These are phyloP conservation scores for Colletotrichum kahawae DNA, from an alignment of 2,329 filamentous ascomycete species.

Conservation along the genomic window DNA sequence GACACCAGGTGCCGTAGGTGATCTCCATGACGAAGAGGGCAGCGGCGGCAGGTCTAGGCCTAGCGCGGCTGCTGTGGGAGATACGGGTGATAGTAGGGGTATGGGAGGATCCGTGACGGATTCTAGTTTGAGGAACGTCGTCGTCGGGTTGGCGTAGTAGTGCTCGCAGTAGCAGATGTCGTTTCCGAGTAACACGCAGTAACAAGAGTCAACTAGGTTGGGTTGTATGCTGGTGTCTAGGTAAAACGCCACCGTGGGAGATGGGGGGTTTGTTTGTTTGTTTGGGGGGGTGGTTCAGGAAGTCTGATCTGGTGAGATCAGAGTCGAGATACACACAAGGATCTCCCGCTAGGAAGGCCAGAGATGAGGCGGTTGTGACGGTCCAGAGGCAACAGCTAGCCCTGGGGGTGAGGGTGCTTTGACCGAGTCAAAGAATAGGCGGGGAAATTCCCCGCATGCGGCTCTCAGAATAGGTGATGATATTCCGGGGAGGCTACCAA, in stretches of 20 bases:
- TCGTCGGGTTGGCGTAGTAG: slow-evolving; percentile 7
- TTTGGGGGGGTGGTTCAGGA: not conserved
- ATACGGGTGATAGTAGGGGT: not conserved
- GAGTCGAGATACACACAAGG: no score
- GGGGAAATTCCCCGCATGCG: slow-evolving; percentile 27
- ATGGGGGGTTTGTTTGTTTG: not conserved
- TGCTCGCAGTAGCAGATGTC: slow-evolving; percentile 20
- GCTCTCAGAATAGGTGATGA: slow-evolving; percentile 18
- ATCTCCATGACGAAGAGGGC: slow-evolving; percentile 18
- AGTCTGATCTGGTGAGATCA: slow-evolving; percentile 6
- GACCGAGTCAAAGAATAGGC: slow-evolving; percentile 25
- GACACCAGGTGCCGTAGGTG: slow-evolving; percentile 24
- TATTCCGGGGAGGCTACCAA: slow-evolving; percentile 19
- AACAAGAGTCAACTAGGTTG: slow-evolving; percentile 22
- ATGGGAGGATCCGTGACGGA: slow-evolving; percentile 19
- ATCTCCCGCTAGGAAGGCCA: not conserved
- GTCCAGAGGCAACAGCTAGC: slow-evolving; percentile 15
- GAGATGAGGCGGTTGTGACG: not conserved
- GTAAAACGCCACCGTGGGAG: slow-evolving; percentile 23
- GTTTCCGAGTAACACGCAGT: slow-evolving; percentile 22
- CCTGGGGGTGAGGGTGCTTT: slow-evolving; percentile 21
- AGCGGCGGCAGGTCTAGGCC: not conserved
- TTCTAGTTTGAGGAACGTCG: not conserved
- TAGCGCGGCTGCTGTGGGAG: not conserved
- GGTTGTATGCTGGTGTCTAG: slow-evolving; percentile 21